phyloP scores from a whole-genome alignment of 495 filamentous ascomycete genomes.

The Penicillium longicatenatum region DNA sequence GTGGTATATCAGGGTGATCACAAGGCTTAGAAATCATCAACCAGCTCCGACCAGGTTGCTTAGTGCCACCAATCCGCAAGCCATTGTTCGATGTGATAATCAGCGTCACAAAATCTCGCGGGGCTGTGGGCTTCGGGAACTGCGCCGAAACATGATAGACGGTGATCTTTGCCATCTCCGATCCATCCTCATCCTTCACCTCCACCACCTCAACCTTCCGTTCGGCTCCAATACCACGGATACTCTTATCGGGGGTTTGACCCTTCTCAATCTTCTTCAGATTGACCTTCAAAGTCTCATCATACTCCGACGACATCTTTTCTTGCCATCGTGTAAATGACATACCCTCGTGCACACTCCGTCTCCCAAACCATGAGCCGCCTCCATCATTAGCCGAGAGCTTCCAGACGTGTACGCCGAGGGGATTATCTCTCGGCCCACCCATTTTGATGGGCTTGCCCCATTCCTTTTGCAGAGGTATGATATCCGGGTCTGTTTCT shows the following conservation, averaged over 20 bases:
- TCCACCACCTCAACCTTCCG: constrained; percentile 61
- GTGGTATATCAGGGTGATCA: constrained; percentile 69
- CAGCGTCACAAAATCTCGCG: constrained; percentile 83
- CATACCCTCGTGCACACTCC: constrained; percentile 78
- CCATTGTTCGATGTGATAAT: constrained; percentile 57
- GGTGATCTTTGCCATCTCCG: constrained; percentile 41
- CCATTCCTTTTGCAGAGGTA: constrained; percentile 76
- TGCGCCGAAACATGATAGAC: constrained; percentile 85
- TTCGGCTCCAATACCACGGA: constrained; percentile 85
- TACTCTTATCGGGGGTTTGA: constrained; percentile 49
- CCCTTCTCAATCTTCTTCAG: constrained; percentile 54
- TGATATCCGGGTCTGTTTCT: constrained; percentile 47
- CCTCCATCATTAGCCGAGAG: constrained; percentile 74
- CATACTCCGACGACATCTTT: constrained; percentile 50
- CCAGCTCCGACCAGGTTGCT: constrained; percentile 57
- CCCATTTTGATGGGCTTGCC: constrained; percentile 76
- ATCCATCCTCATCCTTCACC: constrained; percentile 51
- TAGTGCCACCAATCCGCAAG: constrained; percentile 26
- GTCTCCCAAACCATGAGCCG: constrained; percentile 86
- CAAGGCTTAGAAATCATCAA: constrained; percentile 88
- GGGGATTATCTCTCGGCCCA: constrained; percentile 67
- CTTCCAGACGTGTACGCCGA: constrained; percentile 79
- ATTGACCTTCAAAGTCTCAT: constrained; percentile 58
- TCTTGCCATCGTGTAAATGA: constrained; percentile 66
- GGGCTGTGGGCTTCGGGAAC: constrained; percentile 85